These are phyloP conservation scores for Neonectria magnoliae DNA, from an alignment of 2,329 filamentous ascomycete species.

Conservation along the genomic window DNA sequence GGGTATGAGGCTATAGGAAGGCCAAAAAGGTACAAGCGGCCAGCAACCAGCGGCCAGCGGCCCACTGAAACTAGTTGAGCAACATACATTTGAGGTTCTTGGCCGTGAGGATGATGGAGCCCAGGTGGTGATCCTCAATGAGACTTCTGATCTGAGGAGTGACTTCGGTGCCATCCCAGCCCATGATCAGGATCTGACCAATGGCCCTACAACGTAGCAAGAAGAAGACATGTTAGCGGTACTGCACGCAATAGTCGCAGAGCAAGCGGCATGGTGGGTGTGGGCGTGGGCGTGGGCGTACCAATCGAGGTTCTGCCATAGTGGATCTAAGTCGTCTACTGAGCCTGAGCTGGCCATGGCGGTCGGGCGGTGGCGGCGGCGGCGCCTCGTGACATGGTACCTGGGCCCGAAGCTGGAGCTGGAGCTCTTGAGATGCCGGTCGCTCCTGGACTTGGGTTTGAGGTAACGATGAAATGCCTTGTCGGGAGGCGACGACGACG, in stretches of 20 bases:
- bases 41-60: too few relatives aligned
- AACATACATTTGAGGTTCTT: constrained; percentile 84
- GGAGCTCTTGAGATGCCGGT: constrained; percentile 23
- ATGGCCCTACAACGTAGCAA: constrained; percentile 64
- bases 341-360: constrained; percentile 50
- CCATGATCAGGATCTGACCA: constrained; percentile 84
- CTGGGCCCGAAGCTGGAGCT: constrained; percentile 32
- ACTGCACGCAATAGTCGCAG: background rate
- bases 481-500: constrained; percentile 29
- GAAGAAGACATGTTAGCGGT: constrained; percentile 42
- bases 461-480: constrained; percentile 46
- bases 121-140: constrained; percentile 86
- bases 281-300: constrained; percentile 54
- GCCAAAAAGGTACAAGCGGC: constrained; percentile 7
- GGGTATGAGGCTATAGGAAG: background rate
- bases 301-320: constrained; percentile 83
- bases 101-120: constrained; percentile 84
- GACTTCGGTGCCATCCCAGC: constrained; percentile 85
- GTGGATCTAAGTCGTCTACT: constrained; percentile 60
- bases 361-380: constrained; percentile 38
- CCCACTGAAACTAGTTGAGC: background rate
- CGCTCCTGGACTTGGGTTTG: constrained; percentile 40
- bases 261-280: background rate
- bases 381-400: constrained; percentile 41
- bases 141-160: constrained; percentile 84